Conservation (phyloP, 305 asterid genomes). For the Fraxinus velutina region DNA sequence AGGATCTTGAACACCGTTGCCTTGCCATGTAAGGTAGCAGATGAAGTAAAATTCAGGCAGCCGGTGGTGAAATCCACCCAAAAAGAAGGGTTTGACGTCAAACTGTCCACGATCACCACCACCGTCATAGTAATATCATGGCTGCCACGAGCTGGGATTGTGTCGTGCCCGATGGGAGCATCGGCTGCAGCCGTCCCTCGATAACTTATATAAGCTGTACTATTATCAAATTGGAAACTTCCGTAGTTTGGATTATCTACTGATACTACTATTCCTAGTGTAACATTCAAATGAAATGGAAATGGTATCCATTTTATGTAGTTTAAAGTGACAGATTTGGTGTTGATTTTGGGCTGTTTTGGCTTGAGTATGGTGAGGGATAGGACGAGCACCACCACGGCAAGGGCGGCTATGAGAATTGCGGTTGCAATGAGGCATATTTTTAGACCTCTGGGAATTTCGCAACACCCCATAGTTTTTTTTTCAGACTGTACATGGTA, state of each 20-base stretch:
- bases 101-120: constrained; percentile 19
- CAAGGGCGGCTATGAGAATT: constrained; percentile 24
- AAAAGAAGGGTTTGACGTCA: constrained; percentile 28
- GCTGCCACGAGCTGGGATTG: constrained; percentile 45
- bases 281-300: constrained; percentile 40
- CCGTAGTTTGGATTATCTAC: constrained; percentile 49
- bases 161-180: constrained; percentile 36
- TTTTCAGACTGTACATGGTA: not conserved
- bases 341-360: constrained; percentile 44
- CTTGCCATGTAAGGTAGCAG: constrained; percentile 42
- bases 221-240: constrained; percentile 41
- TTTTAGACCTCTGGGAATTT: constrained; percentile 32
- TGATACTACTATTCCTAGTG: constrained; percentile 39
- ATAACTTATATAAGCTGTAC: constrained; percentile 35
- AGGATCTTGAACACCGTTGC: constrained; percentile 42
- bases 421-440: constrained; percentile 34
- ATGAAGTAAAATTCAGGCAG: constrained; percentile 46
- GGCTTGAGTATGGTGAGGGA: constrained; percentile 47
- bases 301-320: not conserved
- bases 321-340: constrained; percentile 33
- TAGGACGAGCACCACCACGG: constrained; percentile 21
- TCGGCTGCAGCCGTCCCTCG: constrained; percentile 36
- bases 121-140: constrained; percentile 36
- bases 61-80: constrained; percentile 28
- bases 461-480: constrained; percentile 26